Conservation (phyloP, 345 rosid genomes). For the Xanthoceras sorbifolium region DNA sequence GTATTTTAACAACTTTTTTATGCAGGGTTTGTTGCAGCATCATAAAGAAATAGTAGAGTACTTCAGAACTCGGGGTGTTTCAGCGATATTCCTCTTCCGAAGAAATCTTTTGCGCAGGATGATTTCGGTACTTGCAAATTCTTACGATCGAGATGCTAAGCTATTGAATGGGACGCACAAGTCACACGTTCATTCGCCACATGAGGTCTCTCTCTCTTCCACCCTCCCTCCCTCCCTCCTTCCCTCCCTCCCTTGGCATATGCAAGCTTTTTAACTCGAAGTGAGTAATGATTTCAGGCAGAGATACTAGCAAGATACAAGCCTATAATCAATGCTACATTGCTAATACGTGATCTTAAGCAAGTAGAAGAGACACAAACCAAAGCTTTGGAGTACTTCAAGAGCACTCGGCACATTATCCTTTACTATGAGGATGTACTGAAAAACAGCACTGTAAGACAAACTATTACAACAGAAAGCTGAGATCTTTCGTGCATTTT, state of each 20-base stretch:
- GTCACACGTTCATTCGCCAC: slow-evolving; percentile 91
- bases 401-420: slow-evolving; percentile 71
- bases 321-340: slow-evolving; percentile 67
- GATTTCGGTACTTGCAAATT: slow-evolving; percentile 94
- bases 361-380: slow-evolving; percentile 68
- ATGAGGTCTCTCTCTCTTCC: slow-evolving; percentile 55
- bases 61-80: slow-evolving; percentile 80
- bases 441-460: slow-evolving; percentile 76
- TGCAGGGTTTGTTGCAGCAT: slow-evolving; percentile 86
- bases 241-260: background rate
- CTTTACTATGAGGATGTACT: slow-evolving; percentile 90
- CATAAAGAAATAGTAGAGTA: slow-evolving; percentile 84
- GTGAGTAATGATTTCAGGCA: slow-evolving; percentile 63
- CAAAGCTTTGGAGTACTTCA: slow-evolving; percentile 82
- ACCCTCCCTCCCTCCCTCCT: background rate
- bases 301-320: slow-evolving; percentile 91
- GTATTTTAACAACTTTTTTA: background rate
- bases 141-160: slow-evolving; percentile 80
- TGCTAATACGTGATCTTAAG: slow-evolving; percentile 59
- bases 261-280: slow-evolving; percentile 2
- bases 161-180: slow-evolving; percentile 91
- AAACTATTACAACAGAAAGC: slow-evolving; percentile 3
- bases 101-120: slow-evolving; percentile 89
- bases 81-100: slow-evolving; percentile 85
- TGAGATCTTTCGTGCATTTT: background rate